phyloP scores from a whole-genome alignment of 2,329 filamentous ascomycete species.

The Sporothrix protearum region DNA sequence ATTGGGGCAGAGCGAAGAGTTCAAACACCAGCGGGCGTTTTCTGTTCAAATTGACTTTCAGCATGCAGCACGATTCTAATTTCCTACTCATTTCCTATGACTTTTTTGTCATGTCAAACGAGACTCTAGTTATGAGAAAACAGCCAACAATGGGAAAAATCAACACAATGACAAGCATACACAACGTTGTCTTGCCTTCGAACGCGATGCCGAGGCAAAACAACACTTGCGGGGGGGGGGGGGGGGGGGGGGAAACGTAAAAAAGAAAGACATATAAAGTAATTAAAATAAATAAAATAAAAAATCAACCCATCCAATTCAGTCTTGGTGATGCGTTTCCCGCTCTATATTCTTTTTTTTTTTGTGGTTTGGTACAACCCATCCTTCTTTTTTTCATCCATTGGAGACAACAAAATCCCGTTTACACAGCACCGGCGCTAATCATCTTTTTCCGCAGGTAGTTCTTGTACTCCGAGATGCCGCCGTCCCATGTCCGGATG shows the following conservation, averaged over 20 bases:
- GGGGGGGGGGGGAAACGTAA: neutral
- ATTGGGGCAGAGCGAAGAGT: neutral
- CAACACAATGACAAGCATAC: neutral
- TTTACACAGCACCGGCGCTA: conserved; percentile 76
- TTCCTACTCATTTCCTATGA: neutral
- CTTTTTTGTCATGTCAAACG: neutral
- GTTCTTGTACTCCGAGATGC: conserved; percentile 95
- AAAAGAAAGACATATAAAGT: conserved; percentile 1
- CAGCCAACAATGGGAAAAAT: neutral
- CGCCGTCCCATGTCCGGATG: conserved; percentile 81
- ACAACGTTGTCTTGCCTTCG: neutral
- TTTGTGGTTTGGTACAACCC: no score
- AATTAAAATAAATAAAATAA: conserved; percentile 12
- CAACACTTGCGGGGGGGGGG: no score
- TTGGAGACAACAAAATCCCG: neutral
- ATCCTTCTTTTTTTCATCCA: conserved; percentile 38
- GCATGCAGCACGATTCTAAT: neutral
- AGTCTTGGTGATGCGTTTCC: conserved; percentile 1
- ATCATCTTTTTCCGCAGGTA: conserved; percentile 99
- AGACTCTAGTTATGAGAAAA: neutral
- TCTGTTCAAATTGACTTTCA: neutral
- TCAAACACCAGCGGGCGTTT: neutral
- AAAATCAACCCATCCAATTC: conserved; percentile 19
- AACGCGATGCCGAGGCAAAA: neutral
- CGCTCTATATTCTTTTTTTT: conserved; percentile 20